phyloP scores from a whole-genome alignment of 1,284 basidiomycete genomes.

The Singerocomus rubriflavus region DNA sequence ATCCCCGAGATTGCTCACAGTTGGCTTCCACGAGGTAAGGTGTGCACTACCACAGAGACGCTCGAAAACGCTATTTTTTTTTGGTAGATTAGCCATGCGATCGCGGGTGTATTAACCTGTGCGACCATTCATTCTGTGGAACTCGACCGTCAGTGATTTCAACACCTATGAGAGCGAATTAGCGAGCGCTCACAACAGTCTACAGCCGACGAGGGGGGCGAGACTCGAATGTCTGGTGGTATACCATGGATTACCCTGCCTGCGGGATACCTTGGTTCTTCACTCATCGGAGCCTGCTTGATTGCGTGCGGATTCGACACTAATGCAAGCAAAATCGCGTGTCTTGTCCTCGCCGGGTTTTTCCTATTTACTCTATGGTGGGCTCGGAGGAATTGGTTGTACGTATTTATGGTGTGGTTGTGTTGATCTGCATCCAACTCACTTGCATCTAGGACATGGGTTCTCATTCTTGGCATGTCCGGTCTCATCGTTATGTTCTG shows the following conservation, averaged over 20 bases:
- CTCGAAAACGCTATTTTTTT: conserved; percentile 12
- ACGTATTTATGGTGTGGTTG: conserved; percentile 27
- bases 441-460: conserved; percentile 55
- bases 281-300: conserved; percentile 84
- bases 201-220: conserved; percentile 87
- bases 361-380: conserved; percentile 94
- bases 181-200: conserved; percentile 5
- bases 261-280: conserved; percentile 91
- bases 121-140: conserved; percentile 88
- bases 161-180: background rate
- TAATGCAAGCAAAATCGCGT: conserved; percentile 88
- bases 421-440: background rate
- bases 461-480: conserved; percentile 71
- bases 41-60: background rate
- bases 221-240: conserved; percentile 91
- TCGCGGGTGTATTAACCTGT: conserved; percentile 83
- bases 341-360: conserved; percentile 77
- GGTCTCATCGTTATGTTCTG: conserved; percentile 78
- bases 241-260: conserved; percentile 83
- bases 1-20: conserved; percentile 62
- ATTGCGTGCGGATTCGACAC: conserved; percentile 95
- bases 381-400: conserved; percentile 82
- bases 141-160: conserved; percentile 66
- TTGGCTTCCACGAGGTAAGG: conserved; percentile 84
- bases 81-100: conserved; percentile 79